Evolutionary conservation across 2,329 filamentous ascomycete genomes (phyloP).

Genomic region (Colletotrichum shisoi): DNA sequence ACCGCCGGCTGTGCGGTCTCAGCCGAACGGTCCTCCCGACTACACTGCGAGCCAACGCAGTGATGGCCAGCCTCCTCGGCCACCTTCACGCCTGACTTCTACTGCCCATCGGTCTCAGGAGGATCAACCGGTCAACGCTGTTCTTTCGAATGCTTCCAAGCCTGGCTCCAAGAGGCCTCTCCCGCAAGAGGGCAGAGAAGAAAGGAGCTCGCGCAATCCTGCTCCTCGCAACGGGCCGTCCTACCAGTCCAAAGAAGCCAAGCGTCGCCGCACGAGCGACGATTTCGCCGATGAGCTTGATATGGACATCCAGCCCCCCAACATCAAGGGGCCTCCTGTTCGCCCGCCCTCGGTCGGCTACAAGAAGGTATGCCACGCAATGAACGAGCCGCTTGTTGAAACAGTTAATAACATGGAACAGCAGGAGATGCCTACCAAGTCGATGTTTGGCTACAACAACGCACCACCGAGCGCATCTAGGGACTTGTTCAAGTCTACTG

Average conservation of each 20-base stretch:
- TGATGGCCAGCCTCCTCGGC: constrained; percentile 48
- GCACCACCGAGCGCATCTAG: constrained; percentile 62
- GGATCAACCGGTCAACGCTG: constrained; percentile 70
- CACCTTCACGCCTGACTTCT: constrained; percentile 67
- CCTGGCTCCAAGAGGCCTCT: constrained; percentile 77
- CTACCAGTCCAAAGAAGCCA: constrained; percentile 75
- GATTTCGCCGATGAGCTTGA: constrained; percentile 71
- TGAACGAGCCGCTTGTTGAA: not conserved
- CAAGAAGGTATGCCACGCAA: constrained; percentile 67
- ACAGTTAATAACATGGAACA: constrained; percentile 14
- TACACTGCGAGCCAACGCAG: constrained; percentile 48
- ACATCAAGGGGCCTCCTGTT: constrained; percentile 82
- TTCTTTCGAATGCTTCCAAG: constrained; percentile 70
- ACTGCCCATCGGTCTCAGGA: constrained; percentile 62
- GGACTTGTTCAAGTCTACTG: constrained; percentile 71
- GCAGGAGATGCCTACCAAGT: constrained; percentile 69
- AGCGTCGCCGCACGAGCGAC: constrained; percentile 81
- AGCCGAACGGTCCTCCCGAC: constrained; percentile 62
- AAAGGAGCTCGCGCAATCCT: constrained; percentile 58
- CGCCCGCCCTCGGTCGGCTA: constrained; percentile 72
- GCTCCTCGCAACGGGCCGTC: constrained; percentile 63
- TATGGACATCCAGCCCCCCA: constrained; percentile 64
- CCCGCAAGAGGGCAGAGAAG: constrained; percentile 69
- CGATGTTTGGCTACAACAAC: constrained; percentile 69
- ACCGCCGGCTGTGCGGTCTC: constrained; percentile 65